Evolutionary conservation across 352 stramenopile genomes (phyloP).

Genomic region (Bremia lactucae): DNA sequence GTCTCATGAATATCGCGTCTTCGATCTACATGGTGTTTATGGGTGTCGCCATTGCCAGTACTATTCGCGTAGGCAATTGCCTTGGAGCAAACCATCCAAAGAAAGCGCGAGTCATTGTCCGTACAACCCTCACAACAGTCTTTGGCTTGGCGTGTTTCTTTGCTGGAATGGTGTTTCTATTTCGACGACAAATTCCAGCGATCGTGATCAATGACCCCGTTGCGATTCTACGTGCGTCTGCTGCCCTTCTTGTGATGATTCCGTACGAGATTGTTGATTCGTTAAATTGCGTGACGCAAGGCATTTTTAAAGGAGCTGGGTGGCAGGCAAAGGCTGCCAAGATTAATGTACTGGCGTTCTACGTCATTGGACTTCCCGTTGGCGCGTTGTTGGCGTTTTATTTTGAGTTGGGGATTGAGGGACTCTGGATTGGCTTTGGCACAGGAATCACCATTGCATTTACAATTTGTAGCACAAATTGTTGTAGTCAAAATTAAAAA

Average conservation of each 20-base stretch:
- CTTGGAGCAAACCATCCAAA: constrained; percentile 69
- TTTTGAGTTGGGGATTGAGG: constrained; percentile 46
- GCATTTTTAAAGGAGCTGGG: constrained; percentile 56
- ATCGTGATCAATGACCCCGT: constrained; percentile 68
- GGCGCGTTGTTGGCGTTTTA: constrained; percentile 53
- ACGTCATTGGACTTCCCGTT: constrained; percentile 53
- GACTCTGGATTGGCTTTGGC: constrained; percentile 74
- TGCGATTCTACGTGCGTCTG: constrained; percentile 28
- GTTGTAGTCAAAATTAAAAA: no score
- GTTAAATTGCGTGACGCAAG: constrained; percentile 67
- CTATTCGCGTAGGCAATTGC: constrained; percentile 75
- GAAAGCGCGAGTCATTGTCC: no score
- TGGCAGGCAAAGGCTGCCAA: constrained; percentile 39
- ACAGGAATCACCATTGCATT: constrained; percentile 33
- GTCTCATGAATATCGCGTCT: constrained; percentile 52
- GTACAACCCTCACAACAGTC: constrained; percentile 59
- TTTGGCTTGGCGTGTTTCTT: constrained; percentile 44
- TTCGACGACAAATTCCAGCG: constrained; percentile 34
- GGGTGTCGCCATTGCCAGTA: constrained; percentile 64
- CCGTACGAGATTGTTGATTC: constrained; percentile 61
- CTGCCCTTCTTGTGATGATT: constrained; percentile 51
- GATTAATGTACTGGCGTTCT: constrained; percentile 65
- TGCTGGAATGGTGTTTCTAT: constrained; percentile 32
- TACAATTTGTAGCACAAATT: constrained; percentile 27
- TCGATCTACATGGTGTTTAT: constrained; percentile 76